These are phyloP conservation scores for Avena insularis DNA, from an alignment of 176 grass and related monocot species.

Conservation along the genomic window DNA sequence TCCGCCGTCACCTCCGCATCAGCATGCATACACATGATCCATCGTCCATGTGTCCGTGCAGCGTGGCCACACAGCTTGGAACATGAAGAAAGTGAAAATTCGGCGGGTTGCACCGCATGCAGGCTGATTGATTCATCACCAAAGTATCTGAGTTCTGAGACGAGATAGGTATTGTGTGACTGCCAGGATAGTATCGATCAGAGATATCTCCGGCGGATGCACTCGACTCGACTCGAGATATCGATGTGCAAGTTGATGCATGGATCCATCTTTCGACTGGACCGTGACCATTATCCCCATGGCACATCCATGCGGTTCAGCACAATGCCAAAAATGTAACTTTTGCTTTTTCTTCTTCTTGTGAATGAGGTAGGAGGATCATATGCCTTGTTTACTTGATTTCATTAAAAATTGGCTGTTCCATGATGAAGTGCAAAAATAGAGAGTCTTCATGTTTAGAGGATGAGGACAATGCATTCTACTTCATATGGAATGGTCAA, in stretches of 20 bases:
- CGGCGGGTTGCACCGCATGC: no score
- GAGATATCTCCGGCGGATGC: background rate
- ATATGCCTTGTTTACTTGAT: no score
- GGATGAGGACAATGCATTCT: no score
- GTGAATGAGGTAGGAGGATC: no score
- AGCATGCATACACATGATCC: background rate
- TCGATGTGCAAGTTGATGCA: slow-evolving; percentile 7
- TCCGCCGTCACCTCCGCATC: background rate
- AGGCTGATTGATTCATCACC: background rate
- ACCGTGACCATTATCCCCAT: background rate
- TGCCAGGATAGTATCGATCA: background rate
- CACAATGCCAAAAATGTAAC: no score
- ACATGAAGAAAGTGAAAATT: background rate
- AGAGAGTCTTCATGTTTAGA: no score
- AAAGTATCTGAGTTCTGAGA: background rate
- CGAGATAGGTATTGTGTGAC: background rate
- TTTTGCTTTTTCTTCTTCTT: no score
- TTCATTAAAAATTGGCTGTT: no score
- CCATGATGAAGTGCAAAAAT: no score
- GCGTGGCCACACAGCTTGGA: background rate
- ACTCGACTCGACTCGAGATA: background rate
- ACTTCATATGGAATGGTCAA: no score
- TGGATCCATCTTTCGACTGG: slow-evolving; percentile 10
- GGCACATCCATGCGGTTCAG: no score
- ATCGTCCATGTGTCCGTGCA: no score